Base-by-base conservation (phyloP, 495 filamentous ascomycete species). In the Letharia lupina region DNA sequence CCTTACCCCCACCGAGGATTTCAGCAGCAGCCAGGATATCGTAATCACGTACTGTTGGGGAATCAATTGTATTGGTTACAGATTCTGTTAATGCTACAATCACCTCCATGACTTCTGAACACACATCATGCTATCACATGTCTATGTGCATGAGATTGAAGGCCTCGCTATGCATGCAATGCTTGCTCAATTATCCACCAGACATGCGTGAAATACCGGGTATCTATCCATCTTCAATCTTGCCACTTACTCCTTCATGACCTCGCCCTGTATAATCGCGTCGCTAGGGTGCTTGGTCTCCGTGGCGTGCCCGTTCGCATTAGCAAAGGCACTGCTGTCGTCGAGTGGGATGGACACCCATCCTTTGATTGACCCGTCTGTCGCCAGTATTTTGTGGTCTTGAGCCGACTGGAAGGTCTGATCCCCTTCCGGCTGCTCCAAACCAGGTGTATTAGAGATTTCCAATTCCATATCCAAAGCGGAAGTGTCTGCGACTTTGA, bases 401-500 rank as follows among this genome's bases (percentile, higher is more conserved):
- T 70, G 69, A 20, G 59, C 58, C 33, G 58, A n/a, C 4, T 42
- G n/a, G 31, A 41, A 35, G 18, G 9, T 41, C 28, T 42, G 37
- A 4, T 37, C 20, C 18, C 39, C 58, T 18, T 52, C 23, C 18
- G 9, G 35, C 28, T 52, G 31, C 47, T 56, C 42, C 23, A 12
- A 41, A 33, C 0, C 47, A 18, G 37, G 45, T n/a, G 20, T 15
- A 11, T 58, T 40, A 18, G 13, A 11, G 3, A 39, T 48, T 13
- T 3, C 35, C 5, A 50, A 35, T 45, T 81, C 78, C 62, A 84
- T 73, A 66, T 88, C 86, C 16, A 68, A 70, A 2, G 58, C 64
- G 68, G 73, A 78, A 9, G 84, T 87, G 10, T 77, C 75, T 4
- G 79, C 79, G 35, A 90, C 81, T 28, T 76, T 73, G 4, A 84